phyloP scores from a whole-genome alignment of 306 rosid genomes.

The Datisca glomerata region DNA sequence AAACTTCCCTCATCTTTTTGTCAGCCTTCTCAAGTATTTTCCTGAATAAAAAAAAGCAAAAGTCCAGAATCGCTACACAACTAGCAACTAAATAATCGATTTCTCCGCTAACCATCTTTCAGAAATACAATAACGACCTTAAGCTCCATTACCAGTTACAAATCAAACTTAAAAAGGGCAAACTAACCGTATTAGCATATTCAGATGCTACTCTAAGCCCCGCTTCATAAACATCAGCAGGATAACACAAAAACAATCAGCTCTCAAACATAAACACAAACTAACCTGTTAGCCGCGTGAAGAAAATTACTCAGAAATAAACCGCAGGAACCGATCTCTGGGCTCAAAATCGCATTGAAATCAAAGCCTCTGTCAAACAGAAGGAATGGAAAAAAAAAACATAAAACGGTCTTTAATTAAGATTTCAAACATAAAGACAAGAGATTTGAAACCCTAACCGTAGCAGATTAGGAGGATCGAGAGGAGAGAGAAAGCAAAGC shows the following conservation, averaged over 20 bases:
- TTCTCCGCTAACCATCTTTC: too few relatives aligned
- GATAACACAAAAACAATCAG: not conserved
- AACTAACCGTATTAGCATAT: not conserved
- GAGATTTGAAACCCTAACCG: slow-evolving; percentile 50
- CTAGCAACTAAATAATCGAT: too few relatives aligned
- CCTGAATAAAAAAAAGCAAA: too few relatives aligned
- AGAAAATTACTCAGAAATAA: slow-evolving; percentile 20
- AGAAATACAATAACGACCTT: too few relatives aligned
- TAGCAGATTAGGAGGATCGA: slow-evolving; percentile 37
- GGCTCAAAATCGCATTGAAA: slow-evolving; percentile 47
- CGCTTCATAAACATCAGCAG: too few relatives aligned
- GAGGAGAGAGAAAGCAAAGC: slow-evolving; percentile 37
- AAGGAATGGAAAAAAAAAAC: slow-evolving; percentile 1
- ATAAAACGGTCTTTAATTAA: not conserved
- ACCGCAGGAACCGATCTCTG: slow-evolving; percentile 32
- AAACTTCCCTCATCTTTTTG: too few relatives aligned
- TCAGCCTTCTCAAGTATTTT: too few relatives aligned
- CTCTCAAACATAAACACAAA: not conserved
- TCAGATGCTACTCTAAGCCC: too few relatives aligned
- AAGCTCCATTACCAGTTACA: not conserved
- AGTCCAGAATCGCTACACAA: too few relatives aligned
- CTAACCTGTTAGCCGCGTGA: slow-evolving; percentile 25
- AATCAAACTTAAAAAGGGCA: not conserved
- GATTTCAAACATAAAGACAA: slow-evolving; percentile 4
- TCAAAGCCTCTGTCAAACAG: slow-evolving; percentile 13